Base-by-base conservation (phyloP, 2,329 filamentous ascomycete genomes). In the Monilinia fructicola region DNA sequence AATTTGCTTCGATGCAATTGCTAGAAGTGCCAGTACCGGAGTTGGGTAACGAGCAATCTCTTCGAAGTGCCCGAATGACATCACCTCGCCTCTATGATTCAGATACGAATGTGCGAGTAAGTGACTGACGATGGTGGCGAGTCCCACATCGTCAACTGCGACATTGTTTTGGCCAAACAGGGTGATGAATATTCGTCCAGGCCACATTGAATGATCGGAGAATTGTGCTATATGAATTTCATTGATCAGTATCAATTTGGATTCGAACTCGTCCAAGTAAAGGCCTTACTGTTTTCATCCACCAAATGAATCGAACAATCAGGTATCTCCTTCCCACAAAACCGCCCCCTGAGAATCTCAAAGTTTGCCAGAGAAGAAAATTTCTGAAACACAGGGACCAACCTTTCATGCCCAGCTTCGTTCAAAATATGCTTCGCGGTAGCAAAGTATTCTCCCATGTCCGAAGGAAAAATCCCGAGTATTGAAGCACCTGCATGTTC, bases 1-100 rank as follows among this genome's bases (percentile, higher is more conserved):
- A 23, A 58, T 58, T 46, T 58, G 55, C 10, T 28, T 58, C 1
- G 55, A 42, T 31, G 55, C 55, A 44, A 58, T 58, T 26, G n/a
- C 55, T 23, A 58, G 40, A 12, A 58, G 11, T 16, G 12, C 55
- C 18, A 58, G 55, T 3, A 58, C 23, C 18, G 55, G 38, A 58
- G 16, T 40, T 21, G n/a, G 55, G 3, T 26, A 26, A 26, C n/a
- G 4, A 28, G 35, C n/a, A 16, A 1, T 14, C 2, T 28, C 6
- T 42, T 26, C n/a, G n/a, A 46, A 46, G 2, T 2, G 1, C 6
- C 0, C 14, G 1, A 44, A 14, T 42, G 40, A 58, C 4, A 46
- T 14, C 40, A 18, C 9, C 23, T 58, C 55, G 6, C 55, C 55
- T 16, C 3, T 28, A 18, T 58, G 55, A 26, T 58, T 58, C 21